Evolutionary conservation across 2,329 filamentous ascomycete genomes (phyloP), one percentile per base, ranked within the genome.

Genomic region (Domatiomyces globalis): DNA sequence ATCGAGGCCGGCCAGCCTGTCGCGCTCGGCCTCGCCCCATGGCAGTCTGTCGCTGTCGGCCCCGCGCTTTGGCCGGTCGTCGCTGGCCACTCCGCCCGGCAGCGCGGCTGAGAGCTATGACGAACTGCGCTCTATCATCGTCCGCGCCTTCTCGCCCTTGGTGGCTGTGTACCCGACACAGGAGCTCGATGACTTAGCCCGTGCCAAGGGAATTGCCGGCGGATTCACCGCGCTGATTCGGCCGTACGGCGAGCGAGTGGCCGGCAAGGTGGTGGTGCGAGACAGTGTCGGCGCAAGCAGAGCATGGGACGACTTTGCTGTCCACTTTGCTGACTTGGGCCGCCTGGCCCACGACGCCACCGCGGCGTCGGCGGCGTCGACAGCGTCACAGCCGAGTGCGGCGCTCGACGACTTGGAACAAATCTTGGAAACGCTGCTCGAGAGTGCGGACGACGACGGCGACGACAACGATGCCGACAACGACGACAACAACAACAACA

Each of bases 261-360:
- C 84, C 48, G 92, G 92, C 27, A 94, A 92, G 63, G 84, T 98
- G 49, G 85, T 85, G 2, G 83, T 96, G 51, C 76, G 92, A 61
- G 92, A 98, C 68, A 95, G 89, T 63, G 81, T 86, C 59, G 90
- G 92, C 7, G 79, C 83, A 44, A 89, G 87, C 64, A 81, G 81
- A 63, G 78, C 80, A 42, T 90, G 85, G 71, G 90, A 95, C 51
- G 88, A 96, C 65, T 98, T 88, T 67, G 84, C 87, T 1, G 77
- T 98, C 52, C 83, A 87, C 51, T 95, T 98, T 65, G 81, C 84
- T 4, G 78, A 80, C 53, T 78, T 94, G 50, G 81, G 80, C 52
- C 71, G 56, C 44, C 44, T 58, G 22, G 51, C 54, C 17, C 39
- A 46, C 44, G 48, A 51, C 48, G 10, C 49, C 15, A 49, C 46